Base-by-base conservation (phyloP, 306 rosid genomes). In the Lathyrus tuberosus region DNA sequence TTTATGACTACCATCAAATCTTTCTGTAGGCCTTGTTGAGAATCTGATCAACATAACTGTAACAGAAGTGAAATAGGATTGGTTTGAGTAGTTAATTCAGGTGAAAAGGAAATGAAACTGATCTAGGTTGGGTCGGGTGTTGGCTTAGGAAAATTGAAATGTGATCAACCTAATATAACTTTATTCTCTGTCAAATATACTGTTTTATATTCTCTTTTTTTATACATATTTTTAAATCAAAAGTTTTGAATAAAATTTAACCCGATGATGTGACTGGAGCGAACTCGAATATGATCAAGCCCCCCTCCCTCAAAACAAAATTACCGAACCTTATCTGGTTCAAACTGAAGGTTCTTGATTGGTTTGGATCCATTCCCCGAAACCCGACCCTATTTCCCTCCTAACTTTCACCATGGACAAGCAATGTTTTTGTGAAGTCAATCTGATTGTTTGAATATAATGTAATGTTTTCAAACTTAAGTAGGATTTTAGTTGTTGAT, bases 401-500 rank as follows among this genome's bases (percentile, higher is more conserved):
- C 35, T 20, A 30, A 30, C 57, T 44, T 53, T 37, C 74, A 47
- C 15, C 76, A 2, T 63, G 3, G 69, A 14, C 33, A 6, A 61
- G 58, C 24, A 66, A 68, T 76, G 69, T 56, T 40, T 73, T 68
- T 72, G 22, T 68, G 67, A 61, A 67, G 17, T 62, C 67, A 51
- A 35, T 44, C 51, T 14, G 26, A 59, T 35, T n/a, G 56, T 49
- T 67, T 8, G 26, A n/a, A 59, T 71, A 14, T 20, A 48, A 60
- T 22, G 10, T 28, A 10, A 6, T 64, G 15, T 67, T 76, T n/a
- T 67, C 6, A 4, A 71, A 70, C 59, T 66, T 69, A 24, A 62
- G 40, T 30, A 38, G 33, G 66, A 53, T 54, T 63, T 9, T 69
- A 53, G 72, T 20, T 81, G 49, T 56, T 51, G 30, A 22, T 63